Conservation (phyloP, 2,329 filamentous ascomycete species). For the Diplodia mutila region DNA sequence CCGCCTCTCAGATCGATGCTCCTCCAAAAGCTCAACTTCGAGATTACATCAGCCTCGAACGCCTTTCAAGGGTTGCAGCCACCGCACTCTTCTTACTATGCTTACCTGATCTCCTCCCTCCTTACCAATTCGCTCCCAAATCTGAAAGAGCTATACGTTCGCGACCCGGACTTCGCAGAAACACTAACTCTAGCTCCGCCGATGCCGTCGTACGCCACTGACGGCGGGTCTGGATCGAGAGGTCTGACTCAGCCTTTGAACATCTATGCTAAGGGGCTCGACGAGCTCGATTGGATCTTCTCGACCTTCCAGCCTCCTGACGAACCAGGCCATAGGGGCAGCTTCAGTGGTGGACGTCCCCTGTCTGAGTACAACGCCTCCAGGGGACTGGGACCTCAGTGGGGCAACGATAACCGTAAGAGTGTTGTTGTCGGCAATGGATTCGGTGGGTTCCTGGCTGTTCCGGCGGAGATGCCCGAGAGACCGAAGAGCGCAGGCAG, state of each 20-base stretch:
- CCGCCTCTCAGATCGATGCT: constrained; percentile 70
- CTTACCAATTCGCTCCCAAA: constrained; percentile 74
- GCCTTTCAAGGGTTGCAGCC: constrained; percentile 61
- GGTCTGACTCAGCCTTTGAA: constrained; percentile 56
- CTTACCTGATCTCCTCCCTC: constrained; percentile 82
- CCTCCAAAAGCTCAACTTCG: constrained; percentile 76
- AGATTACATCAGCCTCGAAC: constrained; percentile 69
- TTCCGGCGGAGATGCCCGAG: constrained; percentile 51
- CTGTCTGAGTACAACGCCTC: constrained; percentile 51
- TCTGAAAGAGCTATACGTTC: constrained; percentile 79
- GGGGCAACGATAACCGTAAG: constrained; percentile 63
- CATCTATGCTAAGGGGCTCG: constrained; percentile 68
- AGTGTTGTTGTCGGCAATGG: constrained; percentile 69
- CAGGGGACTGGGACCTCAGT: constrained; percentile 57
- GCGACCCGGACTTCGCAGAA: constrained; percentile 81
- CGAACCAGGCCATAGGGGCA: constrained; percentile 47
- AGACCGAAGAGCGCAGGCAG: constrained; percentile 42
- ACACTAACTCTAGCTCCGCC: constrained; percentile 74
- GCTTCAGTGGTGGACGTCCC: constrained; percentile 46
- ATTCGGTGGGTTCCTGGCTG: constrained; percentile 67
- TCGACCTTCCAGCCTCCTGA: constrained; percentile 60
- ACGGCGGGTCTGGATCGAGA: constrained; percentile 32
- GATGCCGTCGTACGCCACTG: constrained; percentile 54
- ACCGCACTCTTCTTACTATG: constrained; percentile 70
- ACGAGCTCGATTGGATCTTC: constrained; percentile 71